Percentiles rank a stretch among this genome's conserved stretches.
Evolutionary conservation across 2,329 filamentous ascomycete species (phyloP).

Genomic region (Ophiostoma pallidulum): DNA sequence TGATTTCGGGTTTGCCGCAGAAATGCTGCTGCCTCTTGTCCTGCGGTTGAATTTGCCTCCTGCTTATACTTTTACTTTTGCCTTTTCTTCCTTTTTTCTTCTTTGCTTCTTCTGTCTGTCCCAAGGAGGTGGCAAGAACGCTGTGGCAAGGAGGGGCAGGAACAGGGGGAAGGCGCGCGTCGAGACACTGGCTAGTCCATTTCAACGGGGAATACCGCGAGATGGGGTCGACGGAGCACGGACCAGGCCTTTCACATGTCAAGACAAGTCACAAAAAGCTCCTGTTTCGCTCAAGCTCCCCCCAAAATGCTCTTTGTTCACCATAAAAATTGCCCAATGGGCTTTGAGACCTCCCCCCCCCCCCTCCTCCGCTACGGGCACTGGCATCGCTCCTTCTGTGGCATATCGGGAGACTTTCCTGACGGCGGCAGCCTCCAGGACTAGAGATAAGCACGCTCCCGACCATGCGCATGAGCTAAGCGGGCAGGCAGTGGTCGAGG

Average conservation of each 20-base stretch:
- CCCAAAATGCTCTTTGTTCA: background rate
- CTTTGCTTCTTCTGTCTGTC: too few relatives aligned
- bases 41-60: too few relatives aligned
- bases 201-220: slow-evolving; percentile 10
- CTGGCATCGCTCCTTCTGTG: background rate
- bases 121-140: background rate
- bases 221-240: background rate
- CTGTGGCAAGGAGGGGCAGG: background rate
- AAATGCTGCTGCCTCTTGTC: too few relatives aligned
- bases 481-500: too few relatives aligned
- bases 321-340: background rate
- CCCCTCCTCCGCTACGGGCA: too few relatives aligned
- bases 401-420: background rate
- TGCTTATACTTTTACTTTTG: too few relatives aligned
- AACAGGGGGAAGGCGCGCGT: background rate
- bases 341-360: too few relatives aligned
- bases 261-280: background rate
- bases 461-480: background rate
- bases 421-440: too few relatives aligned
- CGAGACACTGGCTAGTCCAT: background rate
- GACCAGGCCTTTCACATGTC: slow-evolving; percentile 11
- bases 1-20: too few relatives aligned
- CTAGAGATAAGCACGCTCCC: background rate
- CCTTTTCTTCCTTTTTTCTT: too few relatives aligned
- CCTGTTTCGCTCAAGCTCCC: background rate